Percentiles rank a stretch among this genome's conserved stretches.
These are phyloP conservation scores for Mycena chlorophos DNA, from an alignment of 768 basidiomycete genomes.

Conservation along the genomic window DNA sequence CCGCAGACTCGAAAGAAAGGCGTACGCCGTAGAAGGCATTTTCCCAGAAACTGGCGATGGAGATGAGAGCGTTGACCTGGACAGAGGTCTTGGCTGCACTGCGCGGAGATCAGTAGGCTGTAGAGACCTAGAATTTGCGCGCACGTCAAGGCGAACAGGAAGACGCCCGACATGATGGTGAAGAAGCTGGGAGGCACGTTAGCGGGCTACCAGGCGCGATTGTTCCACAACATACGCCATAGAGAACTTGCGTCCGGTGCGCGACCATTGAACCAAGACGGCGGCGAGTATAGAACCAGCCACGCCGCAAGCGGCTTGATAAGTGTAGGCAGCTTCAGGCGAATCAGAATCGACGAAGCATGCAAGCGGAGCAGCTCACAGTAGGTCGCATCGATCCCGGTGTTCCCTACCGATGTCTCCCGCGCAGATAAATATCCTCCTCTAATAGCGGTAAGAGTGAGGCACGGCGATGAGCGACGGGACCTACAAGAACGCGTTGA, in stretches of 20 bases:
- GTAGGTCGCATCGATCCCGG: conserved; percentile 34
- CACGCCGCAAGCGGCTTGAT: conserved; percentile 45
- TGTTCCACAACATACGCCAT: conserved; percentile 33
- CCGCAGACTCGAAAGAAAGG: background rate
- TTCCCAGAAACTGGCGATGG: conserved; percentile 22
- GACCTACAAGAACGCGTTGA: conserved; percentile 45
- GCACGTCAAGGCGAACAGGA: conserved; percentile 58
- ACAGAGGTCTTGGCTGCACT: conserved; percentile 50
- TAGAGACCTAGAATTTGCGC: conserved; percentile 38
- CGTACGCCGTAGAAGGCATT: conserved; percentile 21
- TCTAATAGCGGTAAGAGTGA: conserved; percentile 23
- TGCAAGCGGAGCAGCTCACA: conserved; percentile 41
- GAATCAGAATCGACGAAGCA: background rate
- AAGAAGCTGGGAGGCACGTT: conserved; percentile 51
- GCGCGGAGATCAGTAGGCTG: conserved; percentile 42
- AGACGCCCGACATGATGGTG: conserved; percentile 55
- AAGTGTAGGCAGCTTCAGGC: conserved; percentile 29
- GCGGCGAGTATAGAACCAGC: conserved; percentile 59
- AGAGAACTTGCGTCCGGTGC: conserved; percentile 19
- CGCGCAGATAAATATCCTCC: conserved; percentile 15
- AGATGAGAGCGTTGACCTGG: conserved; percentile 32
- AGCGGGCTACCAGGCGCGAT: conserved; percentile 44
- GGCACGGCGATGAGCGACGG: conserved; percentile 13
- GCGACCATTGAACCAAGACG: conserved; percentile 27
- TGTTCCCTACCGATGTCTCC: background rate